A percentile compares a stretch with the other conserved stretches of the same genome.
These are phyloP conservation scores for Chytridiales sp. DNA, from an alignment of 371 early-diverging fungal species.

Conservation along the genomic window DNA sequence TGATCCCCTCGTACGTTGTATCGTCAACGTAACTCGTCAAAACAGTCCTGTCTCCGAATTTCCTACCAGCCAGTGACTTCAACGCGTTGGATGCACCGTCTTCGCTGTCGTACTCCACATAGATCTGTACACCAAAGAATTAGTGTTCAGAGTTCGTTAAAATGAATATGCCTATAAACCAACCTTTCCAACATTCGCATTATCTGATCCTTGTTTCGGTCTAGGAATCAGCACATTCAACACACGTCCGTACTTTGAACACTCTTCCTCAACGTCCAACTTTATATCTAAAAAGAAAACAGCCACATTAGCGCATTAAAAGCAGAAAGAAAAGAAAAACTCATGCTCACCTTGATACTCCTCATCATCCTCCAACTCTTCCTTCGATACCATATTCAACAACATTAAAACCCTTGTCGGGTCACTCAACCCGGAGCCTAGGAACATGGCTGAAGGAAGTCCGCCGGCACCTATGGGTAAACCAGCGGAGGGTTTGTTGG, in stretches of 20 bases:
- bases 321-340: conserved; percentile 13
- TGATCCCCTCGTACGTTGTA: conserved; percentile 16
- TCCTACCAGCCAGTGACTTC: conserved; percentile 87
- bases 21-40: conserved; percentile 72
- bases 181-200: conserved; percentile 83
- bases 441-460: conserved; percentile 14
- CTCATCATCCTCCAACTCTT: conserved; percentile 83
- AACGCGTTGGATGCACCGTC: conserved; percentile 70
- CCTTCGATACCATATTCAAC: conserved; percentile 91
- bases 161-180: neutral
- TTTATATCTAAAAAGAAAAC: conserved; percentile 68
- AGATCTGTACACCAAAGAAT: conserved; percentile 59
- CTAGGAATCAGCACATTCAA: conserved; percentile 82
- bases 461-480: no score
- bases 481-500: conserved; percentile 28
- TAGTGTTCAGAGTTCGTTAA: neutral
- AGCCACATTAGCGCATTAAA: conserved; percentile 5
- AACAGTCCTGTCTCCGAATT: conserved; percentile 92
- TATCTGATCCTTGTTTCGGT: conserved; percentile 55
- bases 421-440: conserved; percentile 41
- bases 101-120: conserved; percentile 68
- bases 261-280: conserved; percentile 90
- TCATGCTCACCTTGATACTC: conserved; percentile 75
- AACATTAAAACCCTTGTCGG: conserved; percentile 80
- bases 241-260: conserved; percentile 81